These are phyloP conservation scores for Melaleuca quinquenervia DNA, from an alignment of 345 rosid species.

Conservation along the genomic window DNA sequence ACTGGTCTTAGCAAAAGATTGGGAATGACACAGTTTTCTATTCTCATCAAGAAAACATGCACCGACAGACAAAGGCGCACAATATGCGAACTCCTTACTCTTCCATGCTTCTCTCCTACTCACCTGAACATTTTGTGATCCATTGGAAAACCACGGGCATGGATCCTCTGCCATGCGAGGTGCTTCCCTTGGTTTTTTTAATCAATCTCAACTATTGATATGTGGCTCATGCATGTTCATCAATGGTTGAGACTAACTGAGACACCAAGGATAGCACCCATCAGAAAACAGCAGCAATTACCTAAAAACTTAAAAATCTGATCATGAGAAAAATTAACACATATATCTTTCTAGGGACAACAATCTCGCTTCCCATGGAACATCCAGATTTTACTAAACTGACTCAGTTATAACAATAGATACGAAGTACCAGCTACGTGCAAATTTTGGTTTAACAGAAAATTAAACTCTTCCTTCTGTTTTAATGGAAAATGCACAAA, in stretches of 20 bases:
- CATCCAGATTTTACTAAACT: neutral
- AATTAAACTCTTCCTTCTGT: neutral
- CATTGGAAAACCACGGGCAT: neutral
- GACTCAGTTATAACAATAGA: neutral
- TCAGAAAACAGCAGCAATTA: neutral
- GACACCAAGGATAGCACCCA: neutral
- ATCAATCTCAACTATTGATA: neutral
- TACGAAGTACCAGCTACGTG: neutral
- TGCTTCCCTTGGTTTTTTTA: neutral
- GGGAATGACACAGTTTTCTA: neutral
- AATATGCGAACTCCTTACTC: neutral
- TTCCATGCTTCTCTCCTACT: neutral
- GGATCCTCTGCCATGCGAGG: neutral
- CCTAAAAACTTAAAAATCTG: neutral
- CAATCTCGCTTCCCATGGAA: neutral
- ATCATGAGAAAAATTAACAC: neutral
- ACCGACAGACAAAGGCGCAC: neutral
- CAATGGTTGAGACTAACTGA: neutral
- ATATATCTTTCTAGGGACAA: neutral
- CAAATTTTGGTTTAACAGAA: neutral
- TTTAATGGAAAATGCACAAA: neutral
- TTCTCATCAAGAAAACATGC: neutral
- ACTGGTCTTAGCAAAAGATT: neutral
- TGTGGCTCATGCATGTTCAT: neutral
- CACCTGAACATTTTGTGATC: neutral